Conservation (phyloP, 768 basidiomycete species). For the Macrolepiota dolichaula region DNA sequence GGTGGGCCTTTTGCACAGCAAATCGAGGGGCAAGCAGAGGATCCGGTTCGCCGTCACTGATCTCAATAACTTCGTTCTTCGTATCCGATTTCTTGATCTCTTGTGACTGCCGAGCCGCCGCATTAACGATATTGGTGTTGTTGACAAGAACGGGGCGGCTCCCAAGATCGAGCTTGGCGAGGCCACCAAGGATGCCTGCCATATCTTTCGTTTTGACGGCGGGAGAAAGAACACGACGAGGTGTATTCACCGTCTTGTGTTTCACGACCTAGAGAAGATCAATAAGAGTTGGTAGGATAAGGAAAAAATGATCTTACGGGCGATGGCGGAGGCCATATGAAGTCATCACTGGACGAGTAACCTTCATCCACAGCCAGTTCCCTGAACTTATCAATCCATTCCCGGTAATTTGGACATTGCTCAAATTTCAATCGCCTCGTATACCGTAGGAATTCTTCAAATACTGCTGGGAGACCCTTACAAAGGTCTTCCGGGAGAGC, state of each 20-base stretch:
- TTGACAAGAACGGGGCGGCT: constrained; percentile 49
- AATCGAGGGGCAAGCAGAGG: constrained; percentile 24
- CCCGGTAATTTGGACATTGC: constrained; percentile 65
- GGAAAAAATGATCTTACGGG: constrained; percentile 19
- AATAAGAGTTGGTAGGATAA: constrained; percentile 9
- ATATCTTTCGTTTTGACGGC: constrained; percentile 39
- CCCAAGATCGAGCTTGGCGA: constrained; percentile 58
- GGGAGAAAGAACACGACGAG: constrained; percentile 32
- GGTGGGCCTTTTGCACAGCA: constrained; percentile 47
- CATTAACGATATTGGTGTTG: constrained; percentile 43
- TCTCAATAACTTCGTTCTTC: constrained; percentile 37
- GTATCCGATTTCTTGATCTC: constrained; percentile 20
- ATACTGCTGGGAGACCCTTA: constrained; percentile 62
- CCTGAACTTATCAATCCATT: constrained; percentile 64
- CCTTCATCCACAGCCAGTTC: constrained; percentile 60
- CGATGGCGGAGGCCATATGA: constrained; percentile 71
- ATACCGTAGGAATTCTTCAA: constrained; percentile 75
- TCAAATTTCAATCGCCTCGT: constrained; percentile 65
- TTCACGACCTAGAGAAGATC: constrained; percentile 14
- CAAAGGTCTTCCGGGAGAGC: constrained; percentile 67
- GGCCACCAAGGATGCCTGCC: constrained; percentile 53
- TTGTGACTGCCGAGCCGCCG: constrained; percentile 27
- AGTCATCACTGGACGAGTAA: constrained; percentile 52
- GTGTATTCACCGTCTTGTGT: constrained; percentile 32
- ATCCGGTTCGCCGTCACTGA: constrained; percentile 37